Percentiles rank a stretch among this genome's conserved stretches.
Evolutionary conservation across 768 basidiomycete genomes (phyloP).

Genomic region (Rickenella mellea): DNA sequence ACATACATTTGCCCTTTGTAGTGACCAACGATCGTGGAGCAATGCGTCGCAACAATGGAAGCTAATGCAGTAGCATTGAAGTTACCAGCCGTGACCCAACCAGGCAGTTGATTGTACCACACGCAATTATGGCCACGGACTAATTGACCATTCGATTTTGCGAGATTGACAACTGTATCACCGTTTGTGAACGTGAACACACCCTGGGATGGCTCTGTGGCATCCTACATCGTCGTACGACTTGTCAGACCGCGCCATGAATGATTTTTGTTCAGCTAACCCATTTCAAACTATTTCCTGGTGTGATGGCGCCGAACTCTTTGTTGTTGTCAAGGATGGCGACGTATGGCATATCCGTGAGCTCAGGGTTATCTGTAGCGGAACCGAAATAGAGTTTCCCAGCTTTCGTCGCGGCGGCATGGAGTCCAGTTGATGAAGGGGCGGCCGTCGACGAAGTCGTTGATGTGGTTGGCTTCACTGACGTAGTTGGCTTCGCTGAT

Average conservation of each 20-base stretch:
- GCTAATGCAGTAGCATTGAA: conserved; percentile 21
- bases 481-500: background rate
- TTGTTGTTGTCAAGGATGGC: conserved; percentile 25
- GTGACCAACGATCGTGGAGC: conserved; percentile 23
- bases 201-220: conserved; percentile 40
- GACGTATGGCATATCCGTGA: conserved; percentile 28
- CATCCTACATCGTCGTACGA: conserved; percentile 24
- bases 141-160: conserved; percentile 35
- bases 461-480: background rate
- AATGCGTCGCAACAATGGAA: conserved; percentile 24
- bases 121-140: conserved; percentile 37
- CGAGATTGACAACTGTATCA: conserved; percentile 34
- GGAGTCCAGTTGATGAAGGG: conserved; percentile 12
- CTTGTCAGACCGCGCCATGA: background rate
- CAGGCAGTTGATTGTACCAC: conserved; percentile 35
- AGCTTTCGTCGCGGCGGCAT: conserved; percentile 27
- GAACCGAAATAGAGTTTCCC: conserved; percentile 39
- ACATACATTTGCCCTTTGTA: conserved; percentile 30
- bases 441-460: conserved; percentile 1
- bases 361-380: conserved; percentile 38
- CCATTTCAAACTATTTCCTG: conserved; percentile 39
- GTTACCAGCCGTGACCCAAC: conserved; percentile 23
- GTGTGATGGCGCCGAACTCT: conserved; percentile 35
- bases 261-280: conserved; percentile 9
- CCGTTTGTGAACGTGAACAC: conserved; percentile 36